Evolutionary conservation across 352 stramenopile species (phyloP), one percentile per base, ranked within the genome.

Genomic region (Globisporangium orthogonon): DNA sequence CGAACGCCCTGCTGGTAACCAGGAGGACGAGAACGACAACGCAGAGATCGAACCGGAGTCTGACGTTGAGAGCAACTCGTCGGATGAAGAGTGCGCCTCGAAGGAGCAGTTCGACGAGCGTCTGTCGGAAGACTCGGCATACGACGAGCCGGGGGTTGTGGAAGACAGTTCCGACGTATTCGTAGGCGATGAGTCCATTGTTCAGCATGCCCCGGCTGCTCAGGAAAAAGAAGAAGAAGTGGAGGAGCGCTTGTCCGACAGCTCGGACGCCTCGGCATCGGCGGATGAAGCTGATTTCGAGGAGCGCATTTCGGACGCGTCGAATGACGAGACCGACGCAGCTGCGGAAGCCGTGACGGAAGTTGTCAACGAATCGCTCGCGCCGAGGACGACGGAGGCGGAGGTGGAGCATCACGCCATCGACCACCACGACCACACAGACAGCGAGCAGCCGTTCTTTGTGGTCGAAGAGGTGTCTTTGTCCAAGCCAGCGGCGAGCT

Each of bases 401-500:
- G 61, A 50, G 18, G 40, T 54, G 11, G 55, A 64, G 35, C 55
- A 63, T 28, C 61, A 67, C 33, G 43, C 30, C 30, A 60, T 67
- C 31, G 56, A 64, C 23, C 57, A 64, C 33, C 61, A 67, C 37
- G 61, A 67, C 48, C 62, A 69, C 47, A 51, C 52, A 4, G 62
- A 69, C 50, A 61, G 65, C 47, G 66, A 73, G 31, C 66, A 73
- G 45, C 64, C 66, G 7, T 73, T 73, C 62, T 73, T 73, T 28
- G 66, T 73, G 4, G 66, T 73, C 29, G 66, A 73, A 30, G 66
- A 73, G 31, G 66, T 70, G 11, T 70, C 62, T 11, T 23, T 71
- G 10, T 52, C 59, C 31, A 63, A 69, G 33, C 56, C 65, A 14
- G 60, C 73, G 5, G 52, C 58, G 29, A 80, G 56, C 48, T 60